A percentile compares a stretch with the other conserved stretches of the same genome.
Evolutionary conservation across 2,329 filamentous ascomycete genomes (phyloP).

Genomic region (Beauveria sp.): DNA sequence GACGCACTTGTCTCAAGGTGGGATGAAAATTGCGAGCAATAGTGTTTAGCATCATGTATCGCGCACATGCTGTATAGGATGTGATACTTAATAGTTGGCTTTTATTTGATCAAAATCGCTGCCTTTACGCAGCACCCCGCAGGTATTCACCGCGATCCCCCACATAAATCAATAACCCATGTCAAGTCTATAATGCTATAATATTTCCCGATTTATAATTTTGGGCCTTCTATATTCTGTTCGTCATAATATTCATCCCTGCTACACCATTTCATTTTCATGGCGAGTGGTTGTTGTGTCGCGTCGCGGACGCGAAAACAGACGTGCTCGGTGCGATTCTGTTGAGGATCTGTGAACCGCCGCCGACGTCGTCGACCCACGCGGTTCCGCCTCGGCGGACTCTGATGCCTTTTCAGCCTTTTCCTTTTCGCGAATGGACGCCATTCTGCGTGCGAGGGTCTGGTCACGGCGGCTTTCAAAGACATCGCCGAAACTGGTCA

Average conservation of each 20-base stretch:
- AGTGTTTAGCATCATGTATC: neutral
- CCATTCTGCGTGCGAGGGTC: constrained; percentile 27
- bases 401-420: constrained; percentile 18
- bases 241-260: neutral
- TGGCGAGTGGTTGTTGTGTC: constrained; percentile 1
- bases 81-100: neutral
- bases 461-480: constrained; percentile 35
- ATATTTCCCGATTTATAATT: neutral
- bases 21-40: neutral
- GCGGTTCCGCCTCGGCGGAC: constrained; percentile 5
- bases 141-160: neutral
- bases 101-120: neutral
- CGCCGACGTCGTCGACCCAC: constrained; percentile 9
- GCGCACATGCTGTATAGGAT: neutral
- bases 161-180: neutral
- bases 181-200: neutral
- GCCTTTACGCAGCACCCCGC: neutral
- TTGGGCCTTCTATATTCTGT: neutral
- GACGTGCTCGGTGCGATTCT: constrained; percentile 9
- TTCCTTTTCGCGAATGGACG: constrained; percentile 31
- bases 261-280: constrained; percentile 8
- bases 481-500: constrained; percentile 38
- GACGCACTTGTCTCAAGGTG: neutral
- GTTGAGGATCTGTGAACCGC: constrained; percentile 4
- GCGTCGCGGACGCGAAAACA: constrained; percentile 4